Evolutionary conservation across 164 flowering plant genomes (phyloP), one percentile per base, ranked within the genome.

Genomic region (Berberis vulgaris): DNA sequence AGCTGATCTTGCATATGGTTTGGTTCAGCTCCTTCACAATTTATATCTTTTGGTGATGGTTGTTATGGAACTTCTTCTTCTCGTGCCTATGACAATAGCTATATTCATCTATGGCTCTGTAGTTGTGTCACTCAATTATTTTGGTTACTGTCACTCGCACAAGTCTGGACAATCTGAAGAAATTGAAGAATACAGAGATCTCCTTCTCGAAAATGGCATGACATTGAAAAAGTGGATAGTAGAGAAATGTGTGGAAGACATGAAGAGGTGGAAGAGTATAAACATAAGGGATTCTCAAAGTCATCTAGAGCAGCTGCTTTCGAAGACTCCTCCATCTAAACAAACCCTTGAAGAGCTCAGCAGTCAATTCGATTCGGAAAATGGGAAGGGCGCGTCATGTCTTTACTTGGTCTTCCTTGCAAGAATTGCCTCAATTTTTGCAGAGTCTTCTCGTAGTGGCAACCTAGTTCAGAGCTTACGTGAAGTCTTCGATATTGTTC

Each of bases 321-420:
- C 13, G 54, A 52, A 11, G n/a, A 4, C 54, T 52, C 54, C 54
- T 52, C 54, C 26, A 26, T 26, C 26, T 26, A 26, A 26, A 26
- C 26, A 26, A 50, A 7, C 54, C n/a, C 50, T 11, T 6, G 50
- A 47, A 47, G 10, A 47, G 9, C 50, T 47, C 10, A 7, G 9
- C 50, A 47, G 10, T 11, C 7, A 47, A 1, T 47, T 47, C 50
- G 26, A 26, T 26, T 26, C 26, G 26, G 26, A 26, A 26, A 26
- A 47, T 47, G 10, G 50, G 52, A 54, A 39, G n/a, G 45, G 41
- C 44, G 53, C 57, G 2, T 65, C 67, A 39, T 65, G 54, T 7
- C 43, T 65, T 11, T 57, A 53, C 38, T 40, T 65, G 8, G 49
- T 65, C 12, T 40, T 65, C 7, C 61, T 65, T 5, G 26, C 46